Evolutionary conservation across 2,329 filamentous ascomycete genomes (phyloP).

Genomic region (Epichloe baconii): DNA sequence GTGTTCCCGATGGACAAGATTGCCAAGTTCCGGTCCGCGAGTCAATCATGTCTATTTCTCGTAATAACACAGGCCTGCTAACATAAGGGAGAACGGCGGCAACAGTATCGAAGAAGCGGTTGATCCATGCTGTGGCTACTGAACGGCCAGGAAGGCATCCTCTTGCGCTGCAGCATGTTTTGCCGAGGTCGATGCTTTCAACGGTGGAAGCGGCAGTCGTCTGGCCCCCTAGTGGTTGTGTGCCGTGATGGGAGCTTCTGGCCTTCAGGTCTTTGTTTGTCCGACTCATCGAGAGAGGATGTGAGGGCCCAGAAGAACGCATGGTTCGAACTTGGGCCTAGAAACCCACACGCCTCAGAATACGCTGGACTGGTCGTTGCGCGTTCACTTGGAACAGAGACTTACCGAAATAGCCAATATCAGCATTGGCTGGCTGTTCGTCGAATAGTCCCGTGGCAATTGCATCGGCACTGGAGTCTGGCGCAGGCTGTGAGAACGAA

Average conservation of each 20-base stretch:
- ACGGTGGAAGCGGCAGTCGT: conserved; percentile 1
- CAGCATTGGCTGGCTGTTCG: conserved; percentile 10
- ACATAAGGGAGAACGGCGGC: conserved; percentile 15
- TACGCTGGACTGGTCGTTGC: neutral
- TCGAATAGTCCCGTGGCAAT: conserved; percentile 17
- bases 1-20: conserved; percentile 1
- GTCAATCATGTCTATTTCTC: conserved; percentile 10
- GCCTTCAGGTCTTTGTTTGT: conserved; percentile 7
- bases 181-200: neutral
- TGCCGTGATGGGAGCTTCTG: conserved; percentile 6
- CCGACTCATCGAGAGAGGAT: conserved; percentile 13
- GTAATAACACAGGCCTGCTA: conserved; percentile 10
- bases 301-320: conserved; percentile 16
- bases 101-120: conserved; percentile 17
- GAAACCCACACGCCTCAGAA: neutral
- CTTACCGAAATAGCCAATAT: conserved; percentile 17
- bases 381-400: neutral
- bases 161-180: neutral
- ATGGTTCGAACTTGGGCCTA: conserved; percentile 19
- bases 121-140: conserved; percentile 11
- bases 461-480: conserved; percentile 15
- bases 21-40: conserved; percentile 5
- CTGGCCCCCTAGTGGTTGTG: neutral
- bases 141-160: conserved; percentile 7
- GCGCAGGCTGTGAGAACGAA: conserved; percentile 4